Conservation (phyloP, 169 alveolate species). For the Perkinsus olseni region DNA sequence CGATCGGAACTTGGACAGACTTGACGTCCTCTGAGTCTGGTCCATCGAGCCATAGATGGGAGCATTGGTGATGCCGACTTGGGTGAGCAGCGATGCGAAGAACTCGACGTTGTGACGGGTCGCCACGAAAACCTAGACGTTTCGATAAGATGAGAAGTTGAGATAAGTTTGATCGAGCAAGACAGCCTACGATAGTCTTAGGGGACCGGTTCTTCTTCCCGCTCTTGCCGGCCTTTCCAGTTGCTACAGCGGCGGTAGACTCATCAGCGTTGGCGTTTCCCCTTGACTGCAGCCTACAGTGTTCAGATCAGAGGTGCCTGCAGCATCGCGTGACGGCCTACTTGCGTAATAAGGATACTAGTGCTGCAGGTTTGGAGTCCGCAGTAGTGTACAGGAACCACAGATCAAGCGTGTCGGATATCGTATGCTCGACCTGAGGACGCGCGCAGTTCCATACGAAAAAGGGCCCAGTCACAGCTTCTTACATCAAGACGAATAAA, state of each 20-base stretch:
- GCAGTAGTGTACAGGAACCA: slow-evolving; percentile 37
- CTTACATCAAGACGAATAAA: slow-evolving; percentile 68
- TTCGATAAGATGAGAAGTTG: background rate
- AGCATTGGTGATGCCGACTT: slow-evolving; percentile 37
- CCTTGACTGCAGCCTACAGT: background rate
- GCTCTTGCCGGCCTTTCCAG: background rate
- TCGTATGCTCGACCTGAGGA: slow-evolving; percentile 18
- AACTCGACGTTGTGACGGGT: slow-evolving; percentile 85
- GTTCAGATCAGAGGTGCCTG: no score
- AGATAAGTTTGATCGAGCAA: background rate
- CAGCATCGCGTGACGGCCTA: no score
- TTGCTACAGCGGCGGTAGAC: background rate
- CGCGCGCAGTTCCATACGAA: background rate
- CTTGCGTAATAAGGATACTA: background rate
- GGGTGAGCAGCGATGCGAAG: slow-evolving; percentile 44
- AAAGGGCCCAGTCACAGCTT: background rate
- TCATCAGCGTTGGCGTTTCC: background rate
- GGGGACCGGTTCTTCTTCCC: background rate
- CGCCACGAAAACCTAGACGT: slow-evolving; percentile 58
- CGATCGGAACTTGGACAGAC: background rate
- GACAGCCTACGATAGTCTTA: background rate
- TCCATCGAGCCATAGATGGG: slow-evolving; percentile 80
- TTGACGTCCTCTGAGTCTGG: slow-evolving; percentile 51
- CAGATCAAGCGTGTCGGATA: slow-evolving; percentile 54
- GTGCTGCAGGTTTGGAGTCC: background rate